These are phyloP conservation scores for Metarhizium album DNA, from an alignment of 2,329 filamentous ascomycete genomes.

Conservation along the genomic window DNA sequence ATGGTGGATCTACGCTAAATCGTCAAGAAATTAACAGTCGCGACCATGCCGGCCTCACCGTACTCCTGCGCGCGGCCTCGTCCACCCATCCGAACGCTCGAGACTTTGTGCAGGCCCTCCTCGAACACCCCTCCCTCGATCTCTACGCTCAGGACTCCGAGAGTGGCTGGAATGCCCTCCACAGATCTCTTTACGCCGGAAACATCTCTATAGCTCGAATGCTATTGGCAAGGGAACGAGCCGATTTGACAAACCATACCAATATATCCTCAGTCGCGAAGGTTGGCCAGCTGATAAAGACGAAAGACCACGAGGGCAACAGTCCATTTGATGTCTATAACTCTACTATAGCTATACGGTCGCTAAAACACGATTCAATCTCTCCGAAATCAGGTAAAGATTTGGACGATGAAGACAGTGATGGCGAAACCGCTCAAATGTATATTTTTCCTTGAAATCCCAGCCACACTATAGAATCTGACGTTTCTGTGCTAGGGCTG, in stretches of 20 bases:
- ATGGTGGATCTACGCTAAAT: conserved; percentile 30
- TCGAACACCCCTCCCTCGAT: conserved; percentile 75
- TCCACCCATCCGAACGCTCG: conserved; percentile 59
- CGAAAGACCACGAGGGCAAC: conserved; percentile 90
- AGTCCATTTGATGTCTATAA: conserved; percentile 91
- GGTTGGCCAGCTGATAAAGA: conserved; percentile 73
- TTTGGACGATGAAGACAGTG: conserved; percentile 44
- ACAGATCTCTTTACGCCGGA: conserved; percentile 80
- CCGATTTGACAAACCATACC: conserved; percentile 50
- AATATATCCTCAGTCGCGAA: conserved; percentile 44
- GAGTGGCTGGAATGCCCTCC: conserved; percentile 91
- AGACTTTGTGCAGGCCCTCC: conserved; percentile 65
- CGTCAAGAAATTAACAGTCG: conserved; percentile 72
- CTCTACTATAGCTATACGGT: conserved; percentile 71
- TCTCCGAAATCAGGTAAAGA: conserved; percentile 39
- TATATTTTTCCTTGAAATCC: conserved; percentile 13
- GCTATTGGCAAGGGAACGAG: conserved; percentile 67
- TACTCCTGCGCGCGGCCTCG: conserved; percentile 76
- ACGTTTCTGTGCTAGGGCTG: conserved; percentile 9
- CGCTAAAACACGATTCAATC: conserved; percentile 40
- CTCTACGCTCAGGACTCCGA: conserved; percentile 80
- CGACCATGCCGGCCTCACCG: conserved; percentile 69
- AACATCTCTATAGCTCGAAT: conserved; percentile 79
- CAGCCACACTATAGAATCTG: neutral
- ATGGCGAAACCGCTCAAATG: conserved; percentile 16